Evolutionary conservation across 129 eudicot genomes (phyloP).

Genomic region (Deinandra increscens): DNA sequence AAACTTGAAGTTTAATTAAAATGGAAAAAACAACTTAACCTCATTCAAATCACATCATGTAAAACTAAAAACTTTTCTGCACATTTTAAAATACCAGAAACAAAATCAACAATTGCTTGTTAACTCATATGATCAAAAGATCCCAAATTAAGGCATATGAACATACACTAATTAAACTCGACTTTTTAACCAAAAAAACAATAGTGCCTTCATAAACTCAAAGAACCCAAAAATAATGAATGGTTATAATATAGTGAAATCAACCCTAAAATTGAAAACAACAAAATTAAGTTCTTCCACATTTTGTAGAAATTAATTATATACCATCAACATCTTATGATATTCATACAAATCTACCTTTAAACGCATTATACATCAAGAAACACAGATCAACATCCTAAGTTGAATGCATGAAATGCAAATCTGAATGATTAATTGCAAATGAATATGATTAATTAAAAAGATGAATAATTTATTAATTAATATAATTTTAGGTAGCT

Average conservation of each 20-base stretch:
- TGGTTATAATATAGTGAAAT: not conserved
- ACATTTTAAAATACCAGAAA: not conserved
- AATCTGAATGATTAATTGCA: not conserved
- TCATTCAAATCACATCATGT: not conserved
- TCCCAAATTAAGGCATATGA: not conserved
- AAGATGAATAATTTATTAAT: no score
- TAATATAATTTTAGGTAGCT: not conserved
- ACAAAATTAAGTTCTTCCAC: not conserved
- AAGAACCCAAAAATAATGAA: no score
- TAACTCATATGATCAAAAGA: not conserved
- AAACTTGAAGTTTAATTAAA: not conserved
- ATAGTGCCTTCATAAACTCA: no score
- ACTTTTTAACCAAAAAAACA: no score
- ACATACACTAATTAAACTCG: no score
- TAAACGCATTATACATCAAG: not conserved
- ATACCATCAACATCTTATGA: conserved; percentile 1
- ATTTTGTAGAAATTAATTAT: no score
- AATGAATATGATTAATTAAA: not conserved
- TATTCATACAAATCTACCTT: not conserved
- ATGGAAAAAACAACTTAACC: not conserved
- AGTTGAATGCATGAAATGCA: no score
- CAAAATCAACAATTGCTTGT: not conserved
- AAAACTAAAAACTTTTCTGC: not conserved
- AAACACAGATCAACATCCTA: not conserved
- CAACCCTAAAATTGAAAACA: not conserved